Base-by-base conservation (phyloP, 2,329 filamentous ascomycete species). In the Sclerotinia trifoliorum region DNA sequence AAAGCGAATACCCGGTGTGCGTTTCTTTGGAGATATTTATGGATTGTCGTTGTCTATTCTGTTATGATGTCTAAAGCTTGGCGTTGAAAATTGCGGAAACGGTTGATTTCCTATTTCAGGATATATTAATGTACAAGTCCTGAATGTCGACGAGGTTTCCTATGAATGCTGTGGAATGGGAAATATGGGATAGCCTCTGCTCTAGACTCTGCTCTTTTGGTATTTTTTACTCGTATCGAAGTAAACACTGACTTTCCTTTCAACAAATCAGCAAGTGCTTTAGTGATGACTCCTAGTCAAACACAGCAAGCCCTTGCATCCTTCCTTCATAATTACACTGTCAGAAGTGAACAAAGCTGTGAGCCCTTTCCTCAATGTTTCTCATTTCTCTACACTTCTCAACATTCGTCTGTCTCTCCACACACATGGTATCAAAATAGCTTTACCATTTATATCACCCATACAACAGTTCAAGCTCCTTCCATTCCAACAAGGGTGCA, bases 1-100 rank as follows among this genome's bases (percentile, higher is more conserved):
- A 51, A 51, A 62, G 58, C 58, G 58, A 17, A 67, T 67, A 67
- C 65, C 65, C 65, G 1, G 55, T 35, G 24, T 55, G 35, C 24
- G 35, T 65, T 44, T 32, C 24, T 46, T 63, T 32, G 21, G 17
- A 51, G 8, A 15, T 39, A 13, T 26, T 32, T 35, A 63, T 24
- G 5, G 21, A 26, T 39, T 51, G 17, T 24, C 17, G 46, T 39
- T 63, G 32, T 63, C 24, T 63, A 39, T 63, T 63, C 32, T 51
- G 21, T 35, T 32, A 21, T 52, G 49, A 29, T 56, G 62, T 56
- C 35, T 44, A 32, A 42, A 55, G 35, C 49, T 65, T 65, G 51
- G 60, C 15, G 60, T 26, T 63, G 0, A 39, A 17, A 63, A 15
- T 42, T 42, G 21, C 21, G 60, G 5, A 42, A 24, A 4, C 32